Evolutionary conservation across 2,329 filamentous ascomycete species (phyloP), one percentile per base, ranked within the genome.

Genomic region (Penicillium corylophilum): DNA sequence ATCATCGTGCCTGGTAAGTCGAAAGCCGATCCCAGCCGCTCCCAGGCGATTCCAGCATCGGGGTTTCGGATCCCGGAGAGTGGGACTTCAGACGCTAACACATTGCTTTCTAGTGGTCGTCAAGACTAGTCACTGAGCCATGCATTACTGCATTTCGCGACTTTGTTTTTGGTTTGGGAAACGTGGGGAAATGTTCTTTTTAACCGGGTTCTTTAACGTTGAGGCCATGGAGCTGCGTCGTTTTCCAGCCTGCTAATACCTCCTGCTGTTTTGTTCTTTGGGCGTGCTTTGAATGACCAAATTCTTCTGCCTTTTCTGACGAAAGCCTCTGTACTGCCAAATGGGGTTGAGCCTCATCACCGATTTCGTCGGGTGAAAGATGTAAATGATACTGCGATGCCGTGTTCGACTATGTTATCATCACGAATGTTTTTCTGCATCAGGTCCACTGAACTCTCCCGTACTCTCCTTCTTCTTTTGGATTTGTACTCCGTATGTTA

Each of bases 1-100:
- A 97, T 99, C 72, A 94, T 99, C 69, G 86, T 97, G 64, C 94
- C 94, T 64, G 90, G 93, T 96, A 84, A 70, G 85, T 75, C 33
- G 26, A 35, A 31, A 46, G 43, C 38, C 44, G 28, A 26, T 42
- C 6, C 18, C 39, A 50, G 28, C 45, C 16, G 23, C 12, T 28
- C 7, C 15, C 18, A 20, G 35, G 2, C 10, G 35, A 22, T 5
- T 18, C 33, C 35, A 5, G 10, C 18, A 18, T 13, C n/a, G 35
- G 35, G 35, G 35, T 13, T 38, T 38, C 5, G 15, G 12, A 24
- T 35, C 26, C 29, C 22, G 28, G 40, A 29, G 33, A 52, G 18
- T 43, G 18, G 39, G 24, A 40, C 20, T 41, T 18, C 23, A 18
- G 41, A 28, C 41, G 18, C 49, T 51, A 47, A 51, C 12, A 7